A percentile compares a stretch with the other conserved stretches of the same genome.
Evolutionary conservation across 2,329 filamentous ascomycete genomes (phyloP).

Genomic region (Clonostachys chloroleuca): DNA sequence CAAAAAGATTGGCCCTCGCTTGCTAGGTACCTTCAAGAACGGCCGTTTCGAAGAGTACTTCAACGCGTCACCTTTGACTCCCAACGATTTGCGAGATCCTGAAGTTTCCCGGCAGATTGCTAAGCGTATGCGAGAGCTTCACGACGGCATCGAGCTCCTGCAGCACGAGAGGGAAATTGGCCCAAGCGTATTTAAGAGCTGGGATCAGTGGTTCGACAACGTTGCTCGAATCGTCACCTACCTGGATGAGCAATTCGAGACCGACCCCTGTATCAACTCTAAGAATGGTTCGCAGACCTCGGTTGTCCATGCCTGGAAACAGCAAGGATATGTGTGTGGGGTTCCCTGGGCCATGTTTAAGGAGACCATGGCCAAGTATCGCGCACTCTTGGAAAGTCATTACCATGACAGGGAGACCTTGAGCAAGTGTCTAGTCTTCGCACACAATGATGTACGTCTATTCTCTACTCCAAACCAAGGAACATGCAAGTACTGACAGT

Average conservation of each 20-base stretch:
- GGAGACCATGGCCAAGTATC: conserved; percentile 70
- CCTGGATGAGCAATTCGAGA: conserved; percentile 53
- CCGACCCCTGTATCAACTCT: conserved; percentile 6
- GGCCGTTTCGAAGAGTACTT: conserved; percentile 95
- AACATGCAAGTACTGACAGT: neutral
- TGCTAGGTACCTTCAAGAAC: conserved; percentile 90
- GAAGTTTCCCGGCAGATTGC: conserved; percentile 90
- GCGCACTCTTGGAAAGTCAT: conserved; percentile 64
- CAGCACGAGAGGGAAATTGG: conserved; percentile 73
- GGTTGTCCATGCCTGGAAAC: conserved; percentile 53
- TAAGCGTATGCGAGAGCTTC: conserved; percentile 94
- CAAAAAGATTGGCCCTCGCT: conserved; percentile 87
- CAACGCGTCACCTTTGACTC: conserved; percentile 75
- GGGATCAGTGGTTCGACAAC: conserved; percentile 83
- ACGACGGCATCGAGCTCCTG: conserved; percentile 86
- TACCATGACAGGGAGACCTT: conserved; percentile 67
- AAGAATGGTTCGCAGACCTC: conserved; percentile 13
- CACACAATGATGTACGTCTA: conserved; percentile 85
- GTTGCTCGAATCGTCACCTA: conserved; percentile 55
- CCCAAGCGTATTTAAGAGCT: conserved; percentile 84
- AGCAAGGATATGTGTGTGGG: conserved; percentile 74
- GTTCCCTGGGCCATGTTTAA: conserved; percentile 79
- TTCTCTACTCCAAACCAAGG: neutral
- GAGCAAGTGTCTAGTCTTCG: conserved; percentile 78
- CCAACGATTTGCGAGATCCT: conserved; percentile 70